phyloP scores from a whole-genome alignment of 768 basidiomycete genomes.

The Peribolospora baueri region DNA sequence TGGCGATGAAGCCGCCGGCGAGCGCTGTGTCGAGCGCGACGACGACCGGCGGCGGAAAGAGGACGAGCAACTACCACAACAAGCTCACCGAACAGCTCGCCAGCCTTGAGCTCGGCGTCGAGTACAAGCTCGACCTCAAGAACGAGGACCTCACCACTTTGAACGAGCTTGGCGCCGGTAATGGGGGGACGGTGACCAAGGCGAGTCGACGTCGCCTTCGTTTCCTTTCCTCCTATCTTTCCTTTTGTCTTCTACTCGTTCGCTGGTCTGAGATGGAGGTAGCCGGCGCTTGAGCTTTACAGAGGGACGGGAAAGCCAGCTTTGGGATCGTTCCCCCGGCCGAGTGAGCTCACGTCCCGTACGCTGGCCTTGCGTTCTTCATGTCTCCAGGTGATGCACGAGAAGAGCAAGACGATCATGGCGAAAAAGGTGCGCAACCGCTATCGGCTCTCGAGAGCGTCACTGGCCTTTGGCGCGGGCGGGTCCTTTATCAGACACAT shows the following conservation, averaged over 20 bases:
- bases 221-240: no score
- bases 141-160: constrained; percentile 79
- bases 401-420: constrained; percentile 76
- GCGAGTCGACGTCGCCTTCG: no score
- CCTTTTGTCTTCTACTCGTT: no score
- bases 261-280: no score
- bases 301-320: no score
- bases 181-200: constrained; percentile 91
- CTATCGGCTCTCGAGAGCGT: no score
- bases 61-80: constrained; percentile 26
- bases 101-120: constrained; percentile 50
- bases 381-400: constrained; percentile 40
- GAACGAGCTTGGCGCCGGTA: constrained; percentile 78
- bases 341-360: no score
- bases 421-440: constrained; percentile 62
- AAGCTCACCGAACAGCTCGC: constrained; percentile 63
- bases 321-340: no score
- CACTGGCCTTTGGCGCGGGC: no score
- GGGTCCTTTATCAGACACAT: background rate
- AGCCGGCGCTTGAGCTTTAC: no score
- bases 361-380: no score
- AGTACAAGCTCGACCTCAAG: constrained; percentile 54
- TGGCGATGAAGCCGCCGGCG: constrained; percentile 1
- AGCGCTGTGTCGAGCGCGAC: background rate
- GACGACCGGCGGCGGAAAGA: no score